Percentiles rank a stretch among this genome's conserved stretches.
phyloP scores from a whole-genome alignment of 2,329 filamentous ascomycete genomes.

The Huntiella savannae region DNA sequence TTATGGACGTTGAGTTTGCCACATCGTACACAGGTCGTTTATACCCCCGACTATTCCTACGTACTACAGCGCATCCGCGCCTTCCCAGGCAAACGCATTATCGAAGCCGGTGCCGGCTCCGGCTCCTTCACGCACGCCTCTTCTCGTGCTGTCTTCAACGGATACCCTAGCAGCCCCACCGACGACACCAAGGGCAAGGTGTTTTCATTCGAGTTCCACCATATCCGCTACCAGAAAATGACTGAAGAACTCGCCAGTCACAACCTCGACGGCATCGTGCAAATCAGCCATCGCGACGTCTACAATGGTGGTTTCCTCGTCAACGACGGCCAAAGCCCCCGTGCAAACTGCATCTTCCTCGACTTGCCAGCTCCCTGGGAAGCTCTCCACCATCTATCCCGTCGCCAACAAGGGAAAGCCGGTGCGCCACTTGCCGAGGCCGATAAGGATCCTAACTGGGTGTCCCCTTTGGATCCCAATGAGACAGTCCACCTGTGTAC shows the following conservation, averaged over 20 bases:
- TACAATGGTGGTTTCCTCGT: slow-evolving; percentile 52
- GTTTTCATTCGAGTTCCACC: slow-evolving; percentile 69
- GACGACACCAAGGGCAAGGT: slow-evolving; percentile 44
- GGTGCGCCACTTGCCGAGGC: slow-evolving; percentile 17
- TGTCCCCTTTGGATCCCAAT: slow-evolving; percentile 44
- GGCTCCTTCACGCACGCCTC: slow-evolving; percentile 72
- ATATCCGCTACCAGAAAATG: slow-evolving; percentile 50
- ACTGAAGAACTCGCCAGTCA: slow-evolving; percentile 51
- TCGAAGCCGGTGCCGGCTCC: slow-evolving; percentile 67
- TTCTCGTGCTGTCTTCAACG: slow-evolving; percentile 56
- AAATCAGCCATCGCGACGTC: slow-evolving; percentile 61
- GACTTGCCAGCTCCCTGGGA: slow-evolving; percentile 70
- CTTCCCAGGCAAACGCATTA: slow-evolving; percentile 51
- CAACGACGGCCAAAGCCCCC: slow-evolving; percentile 6
- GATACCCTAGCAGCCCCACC: slow-evolving; percentile 31
- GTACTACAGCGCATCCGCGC: slow-evolving; percentile 59
- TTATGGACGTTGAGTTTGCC: slow-evolving; percentile 65
- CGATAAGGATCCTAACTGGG: slow-evolving; percentile 14
- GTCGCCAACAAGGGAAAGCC: slow-evolving; percentile 20
- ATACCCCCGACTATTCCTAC: slow-evolving; percentile 75
- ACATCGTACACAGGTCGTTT: slow-evolving; percentile 71
- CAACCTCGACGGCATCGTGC: slow-evolving; percentile 43
- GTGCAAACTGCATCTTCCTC: slow-evolving; percentile 43
- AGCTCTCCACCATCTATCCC: slow-evolving; percentile 55
- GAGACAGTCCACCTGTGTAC: slow-evolving; percentile 66